Percentiles rank a stretch among this genome's conserved stretches.
phyloP scores from a whole-genome alignment of 768 basidiomycete species.

The Russula dissimulans region DNA sequence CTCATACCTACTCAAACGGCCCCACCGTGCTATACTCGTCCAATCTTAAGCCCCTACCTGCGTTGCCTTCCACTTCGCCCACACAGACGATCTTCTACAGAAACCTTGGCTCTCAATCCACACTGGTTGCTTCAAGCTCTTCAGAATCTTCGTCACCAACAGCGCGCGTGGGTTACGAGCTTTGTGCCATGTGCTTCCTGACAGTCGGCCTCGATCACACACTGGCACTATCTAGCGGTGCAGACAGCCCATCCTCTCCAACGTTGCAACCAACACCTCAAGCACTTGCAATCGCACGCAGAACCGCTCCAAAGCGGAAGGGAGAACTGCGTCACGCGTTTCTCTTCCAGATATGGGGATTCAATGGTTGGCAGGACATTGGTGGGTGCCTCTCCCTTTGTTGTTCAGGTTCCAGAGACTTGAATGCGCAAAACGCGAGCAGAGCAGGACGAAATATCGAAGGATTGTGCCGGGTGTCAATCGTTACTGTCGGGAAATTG shows the following conservation, averaged over 20 bases:
- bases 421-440: constrained; percentile 22
- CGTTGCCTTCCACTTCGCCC: constrained; percentile 27
- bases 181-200: constrained; percentile 76
- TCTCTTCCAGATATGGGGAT: constrained; percentile 79
- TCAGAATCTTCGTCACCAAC: constrained; percentile 13
- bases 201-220: constrained; percentile 71
- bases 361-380: constrained; percentile 78
- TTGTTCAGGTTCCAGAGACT: background rate
- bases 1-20: background rate
- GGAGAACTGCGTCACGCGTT: constrained; percentile 79
- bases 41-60: constrained; percentile 38
- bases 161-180: constrained; percentile 57
- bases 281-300: constrained; percentile 45
- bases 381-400: constrained; percentile 41
- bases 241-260: constrained; percentile 40
- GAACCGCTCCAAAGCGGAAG: constrained; percentile 61
- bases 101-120: constrained; percentile 13
- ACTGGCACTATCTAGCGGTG: constrained; percentile 31
- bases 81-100: constrained; percentile 1
- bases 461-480: constrained; percentile 76
- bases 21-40: constrained; percentile 1
- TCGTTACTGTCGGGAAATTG: constrained; percentile 50
- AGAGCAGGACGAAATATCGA: constrained; percentile 65
- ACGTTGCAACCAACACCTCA: constrained; percentile 22
- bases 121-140: constrained; percentile 16